Evolutionary conservation across 2,329 filamentous ascomycete genomes (phyloP).

Genomic region (Alternaria sp.): DNA sequence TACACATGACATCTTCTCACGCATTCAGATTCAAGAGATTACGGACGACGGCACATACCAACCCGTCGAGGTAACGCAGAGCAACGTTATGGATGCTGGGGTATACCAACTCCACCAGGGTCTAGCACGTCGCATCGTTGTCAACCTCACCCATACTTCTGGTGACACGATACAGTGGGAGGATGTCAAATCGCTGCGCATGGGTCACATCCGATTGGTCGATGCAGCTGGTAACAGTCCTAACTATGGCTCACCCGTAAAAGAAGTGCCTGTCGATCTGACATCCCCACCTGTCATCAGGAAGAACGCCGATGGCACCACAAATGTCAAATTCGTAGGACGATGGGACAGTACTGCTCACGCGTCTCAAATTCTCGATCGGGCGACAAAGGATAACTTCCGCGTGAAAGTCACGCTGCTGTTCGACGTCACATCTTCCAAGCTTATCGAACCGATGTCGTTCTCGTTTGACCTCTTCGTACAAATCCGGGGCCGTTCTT

Average conservation of each 20-base stretch:
- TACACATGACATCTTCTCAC: conserved; percentile 88
- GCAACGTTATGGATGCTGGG: conserved; percentile 80
- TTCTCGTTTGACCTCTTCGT: conserved; percentile 82
- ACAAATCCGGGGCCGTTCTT: conserved; percentile 83
- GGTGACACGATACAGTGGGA: conserved; percentile 89
- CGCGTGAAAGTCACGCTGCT: conserved; percentile 84
- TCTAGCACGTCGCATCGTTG: conserved; percentile 82
- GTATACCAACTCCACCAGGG: conserved; percentile 96
- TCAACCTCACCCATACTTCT: conserved; percentile 90
- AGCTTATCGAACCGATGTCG: conserved; percentile 84
- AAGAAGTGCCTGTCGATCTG: conserved; percentile 78
- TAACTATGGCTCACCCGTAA: conserved; percentile 72
- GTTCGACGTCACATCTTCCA: conserved; percentile 85
- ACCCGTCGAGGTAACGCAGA: conserved; percentile 91
- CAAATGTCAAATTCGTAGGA: conserved; percentile 81
- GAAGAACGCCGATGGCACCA: conserved; percentile 88
- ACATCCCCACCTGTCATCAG: conserved; percentile 79
- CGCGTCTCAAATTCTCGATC: conserved; percentile 88
- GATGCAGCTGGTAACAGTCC: conserved; percentile 86
- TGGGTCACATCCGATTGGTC: conserved; percentile 81
- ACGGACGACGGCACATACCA: conserved; percentile 89
- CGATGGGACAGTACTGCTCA: conserved; percentile 98
- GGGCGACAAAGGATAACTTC: conserved; percentile 90
- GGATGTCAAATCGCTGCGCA: conserved; percentile 75
- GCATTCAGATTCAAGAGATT: conserved; percentile 88